Base-by-base conservation (phyloP, 352 stramenopile species). In the Peronospora tabacina region DNA sequence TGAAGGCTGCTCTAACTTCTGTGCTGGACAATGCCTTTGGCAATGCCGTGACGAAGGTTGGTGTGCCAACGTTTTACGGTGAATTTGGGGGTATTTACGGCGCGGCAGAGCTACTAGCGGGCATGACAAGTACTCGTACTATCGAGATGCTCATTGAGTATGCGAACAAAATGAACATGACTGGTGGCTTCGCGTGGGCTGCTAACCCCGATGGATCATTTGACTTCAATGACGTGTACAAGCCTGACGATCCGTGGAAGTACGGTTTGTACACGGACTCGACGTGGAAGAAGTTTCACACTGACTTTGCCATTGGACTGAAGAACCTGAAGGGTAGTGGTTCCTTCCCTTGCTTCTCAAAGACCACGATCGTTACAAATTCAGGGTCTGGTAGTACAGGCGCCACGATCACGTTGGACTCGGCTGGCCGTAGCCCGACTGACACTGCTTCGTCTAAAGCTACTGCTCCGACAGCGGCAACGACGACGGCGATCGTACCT, bases 21-120 rank as follows among this genome's bases (percentile, higher is more conserved):
- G 74, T 87, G 42, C 55, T 91, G 17, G 73, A 91, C 50, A 64
- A 75, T 22, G 58, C 81, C 0, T 91, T 91, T 32, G 81, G 81
- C 10, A 70, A 77, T 6, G 60, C 62, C 0, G 63, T 88, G 16
- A 70, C 61, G n/a, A 63, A 63, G 11, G 60, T 30, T 9, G 70
- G 69, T 13, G 61, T 82, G 22, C 75, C 77, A 3, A 77, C 81
- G 19, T 85, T 89, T 46, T 89, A 83, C 47, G 80, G 80, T 15
- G 77, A 89, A 44, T 91, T 89, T 53, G 77, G 81, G 44, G 81
- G 81, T n/a, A 88, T 91, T 35, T 89, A 87, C 54, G 81, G 81
- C 20, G 41, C 44, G 2, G 61, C 58, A 0, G 77, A 91, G 62
- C 29, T 70, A 29, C 61, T 86, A 2, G 40, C 44, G 12, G 65